phyloP scores from a whole-genome alignment of 495 filamentous ascomycete species.

The Eremomyces bilateralis region DNA sequence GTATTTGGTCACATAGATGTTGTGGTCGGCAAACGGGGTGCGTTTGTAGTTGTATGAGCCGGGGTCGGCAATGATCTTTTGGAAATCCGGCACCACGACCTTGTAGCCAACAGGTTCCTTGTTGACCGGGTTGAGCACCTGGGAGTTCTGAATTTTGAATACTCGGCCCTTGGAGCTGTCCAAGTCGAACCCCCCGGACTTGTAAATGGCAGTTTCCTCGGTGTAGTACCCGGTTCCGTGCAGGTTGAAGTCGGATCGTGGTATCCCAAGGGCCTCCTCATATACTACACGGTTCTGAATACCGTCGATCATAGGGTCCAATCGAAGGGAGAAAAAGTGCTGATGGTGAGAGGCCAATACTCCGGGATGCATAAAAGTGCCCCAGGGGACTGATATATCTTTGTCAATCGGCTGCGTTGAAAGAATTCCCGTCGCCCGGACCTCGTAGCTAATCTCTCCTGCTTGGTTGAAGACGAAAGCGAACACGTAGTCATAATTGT shows the following conservation, averaged over 20 bases:
- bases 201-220: constrained; percentile 2
- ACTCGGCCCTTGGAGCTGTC: constrained; percentile 7
- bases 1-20: constrained; percentile 19
- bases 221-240: constrained; percentile 12
- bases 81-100: constrained; percentile 14
- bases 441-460: constrained; percentile 14
- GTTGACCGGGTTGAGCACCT: constrained; percentile 10
- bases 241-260: constrained; percentile 10
- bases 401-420: constrained; percentile 13
- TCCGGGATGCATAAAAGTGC: constrained; percentile 11
- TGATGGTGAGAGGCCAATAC: constrained; percentile 15
- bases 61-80: constrained; percentile 12
- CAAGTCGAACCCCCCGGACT: constrained; percentile 9
- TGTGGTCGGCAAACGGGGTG: constrained; percentile 13
- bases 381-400: constrained; percentile 11
- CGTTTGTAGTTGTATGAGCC: constrained; percentile 7
- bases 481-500: constrained; percentile 20
- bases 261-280: constrained; percentile 12
- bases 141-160: constrained; percentile 15
- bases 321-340: constrained; percentile 15
- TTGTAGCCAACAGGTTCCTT: constrained; percentile 17
- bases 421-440: constrained; percentile 18
- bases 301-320: constrained; percentile 16
- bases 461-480: constrained; percentile 14
- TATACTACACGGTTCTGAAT: constrained; percentile 10